Evolutionary conservation across 768 basidiomycete genomes (phyloP).

Genomic region (Suillus decipiens): DNA sequence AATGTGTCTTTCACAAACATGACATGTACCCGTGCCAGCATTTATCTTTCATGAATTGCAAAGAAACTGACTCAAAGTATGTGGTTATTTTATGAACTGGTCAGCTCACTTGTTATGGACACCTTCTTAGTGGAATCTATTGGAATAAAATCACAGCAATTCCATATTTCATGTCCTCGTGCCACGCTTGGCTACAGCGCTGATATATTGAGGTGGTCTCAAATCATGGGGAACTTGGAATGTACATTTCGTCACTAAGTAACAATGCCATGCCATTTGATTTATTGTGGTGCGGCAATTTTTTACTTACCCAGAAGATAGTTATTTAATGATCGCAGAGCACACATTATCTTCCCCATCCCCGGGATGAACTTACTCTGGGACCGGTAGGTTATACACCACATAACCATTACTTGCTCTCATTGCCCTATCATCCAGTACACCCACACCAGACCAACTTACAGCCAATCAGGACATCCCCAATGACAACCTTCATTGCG

Average conservation of each 20-base stretch:
- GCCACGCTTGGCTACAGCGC: no score
- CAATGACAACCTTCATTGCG: no score
- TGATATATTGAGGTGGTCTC: no score
- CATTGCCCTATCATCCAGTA: background rate
- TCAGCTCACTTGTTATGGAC: background rate
- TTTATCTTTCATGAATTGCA: background rate
- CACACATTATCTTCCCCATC: background rate
- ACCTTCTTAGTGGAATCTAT: background rate
- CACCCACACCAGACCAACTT: background rate
- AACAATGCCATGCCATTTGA: background rate
- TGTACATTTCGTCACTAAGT: background rate
- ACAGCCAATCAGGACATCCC: background rate
- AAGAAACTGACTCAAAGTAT: no score
- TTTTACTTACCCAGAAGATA: background rate
- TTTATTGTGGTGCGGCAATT: background rate
- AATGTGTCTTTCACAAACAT: background rate
- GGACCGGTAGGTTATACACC: background rate
- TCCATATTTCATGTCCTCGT: no score
- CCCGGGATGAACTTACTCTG: background rate
- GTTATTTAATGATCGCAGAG: background rate
- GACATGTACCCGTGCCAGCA: background rate
- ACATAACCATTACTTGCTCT: background rate
- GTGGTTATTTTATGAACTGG: no score
- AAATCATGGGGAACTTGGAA: background rate
- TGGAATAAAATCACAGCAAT: no score